Evolutionary conservation across 257 asterid genomes (phyloP).

Genomic region (Penstemon davidsonii): DNA sequence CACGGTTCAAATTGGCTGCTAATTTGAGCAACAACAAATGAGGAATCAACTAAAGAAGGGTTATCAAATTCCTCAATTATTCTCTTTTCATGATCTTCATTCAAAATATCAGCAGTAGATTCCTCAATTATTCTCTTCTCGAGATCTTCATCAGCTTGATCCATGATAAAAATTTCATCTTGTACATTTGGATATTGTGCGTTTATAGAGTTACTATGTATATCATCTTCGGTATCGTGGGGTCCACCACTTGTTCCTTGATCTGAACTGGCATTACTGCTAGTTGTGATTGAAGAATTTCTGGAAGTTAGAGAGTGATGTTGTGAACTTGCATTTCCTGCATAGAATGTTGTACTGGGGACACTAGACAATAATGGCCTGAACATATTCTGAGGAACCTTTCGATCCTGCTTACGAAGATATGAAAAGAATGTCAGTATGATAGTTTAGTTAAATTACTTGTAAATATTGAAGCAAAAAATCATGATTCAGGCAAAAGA

Average conservation of each 20-base stretch:
- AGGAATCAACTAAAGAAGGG: constrained; percentile 32
- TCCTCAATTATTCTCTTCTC: constrained; percentile 33
- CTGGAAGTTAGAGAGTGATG: constrained; percentile 60
- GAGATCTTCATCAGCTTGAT: constrained; percentile 55
- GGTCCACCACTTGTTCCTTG: constrained; percentile 61
- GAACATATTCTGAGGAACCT: constrained; percentile 89
- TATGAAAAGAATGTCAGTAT: constrained; percentile 3
- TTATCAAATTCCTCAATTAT: constrained; percentile 34
- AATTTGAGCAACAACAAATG: constrained; percentile 33
- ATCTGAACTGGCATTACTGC: constrained; percentile 89
- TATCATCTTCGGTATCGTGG: constrained; percentile 70
- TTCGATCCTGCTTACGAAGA: constrained; percentile 61
- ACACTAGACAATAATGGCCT: constrained; percentile 95
- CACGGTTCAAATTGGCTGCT: constrained; percentile 32
- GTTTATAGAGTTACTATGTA: constrained; percentile 42
- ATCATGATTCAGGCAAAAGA: background rate
- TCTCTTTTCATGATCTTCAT: constrained; percentile 30
- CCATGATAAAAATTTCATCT: constrained; percentile 72
- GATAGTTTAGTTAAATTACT: constrained; percentile 21
- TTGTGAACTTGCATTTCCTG: constrained; percentile 57
- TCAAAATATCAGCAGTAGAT: constrained; percentile 34
- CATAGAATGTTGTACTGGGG: constrained; percentile 85
- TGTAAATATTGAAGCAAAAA: constrained; percentile 1
- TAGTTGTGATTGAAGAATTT: constrained; percentile 81
- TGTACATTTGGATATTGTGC: constrained; percentile 36